Base-by-base conservation (phyloP, 306 rosid genomes). In the Sesbania bispinosa region DNA sequence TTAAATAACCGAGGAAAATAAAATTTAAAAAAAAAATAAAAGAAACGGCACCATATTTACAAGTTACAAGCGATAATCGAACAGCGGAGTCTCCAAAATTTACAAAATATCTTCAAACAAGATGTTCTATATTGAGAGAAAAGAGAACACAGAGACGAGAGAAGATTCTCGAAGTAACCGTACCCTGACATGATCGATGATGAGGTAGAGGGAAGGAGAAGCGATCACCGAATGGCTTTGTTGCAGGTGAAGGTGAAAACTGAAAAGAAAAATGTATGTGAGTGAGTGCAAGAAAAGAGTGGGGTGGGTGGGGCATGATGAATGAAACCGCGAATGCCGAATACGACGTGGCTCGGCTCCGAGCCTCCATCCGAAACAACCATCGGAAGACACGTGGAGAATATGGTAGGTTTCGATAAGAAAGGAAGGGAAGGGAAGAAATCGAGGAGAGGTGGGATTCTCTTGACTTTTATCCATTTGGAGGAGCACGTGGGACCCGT, bases 351-450 rank as follows among this genome's bases (percentile, higher is more conserved):
- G 82, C 69, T 35, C n/a, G 45, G 19, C n/a, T 0, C 89, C 85
- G 80, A 71, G 15, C 67, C 90, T 46, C 10, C 2, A 0, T 36
- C 86, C 77, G 77, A 81, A 63, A 57, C 92, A 14, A 63, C 33
- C 0, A 80, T 76, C 78, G 23, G 0, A 4, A 0, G 80, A 65
- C 97, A 82, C 87, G 92, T 87, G 85, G 71, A 8, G 4, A 10
- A 23, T 48, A 0, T 1, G 5, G 16, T 43, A 2, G 86, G 86
- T 38, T 60, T 57, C 39, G 82, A 85, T 67, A 51, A 66, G 79
- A 52, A 32, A 39, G 53, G 80, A 52, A 30, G 73, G n/a, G 11
- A 58, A 51, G 16, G 70, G 11, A 58, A 51, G 16, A 67, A 5
- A 63, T 60, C 70, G 75, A 73, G 10, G 35, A 4, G 50, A 15